Evolutionary conservation across 495 filamentous ascomycete species (phyloP).

Genomic region (Pyrenula massariospora): DNA sequence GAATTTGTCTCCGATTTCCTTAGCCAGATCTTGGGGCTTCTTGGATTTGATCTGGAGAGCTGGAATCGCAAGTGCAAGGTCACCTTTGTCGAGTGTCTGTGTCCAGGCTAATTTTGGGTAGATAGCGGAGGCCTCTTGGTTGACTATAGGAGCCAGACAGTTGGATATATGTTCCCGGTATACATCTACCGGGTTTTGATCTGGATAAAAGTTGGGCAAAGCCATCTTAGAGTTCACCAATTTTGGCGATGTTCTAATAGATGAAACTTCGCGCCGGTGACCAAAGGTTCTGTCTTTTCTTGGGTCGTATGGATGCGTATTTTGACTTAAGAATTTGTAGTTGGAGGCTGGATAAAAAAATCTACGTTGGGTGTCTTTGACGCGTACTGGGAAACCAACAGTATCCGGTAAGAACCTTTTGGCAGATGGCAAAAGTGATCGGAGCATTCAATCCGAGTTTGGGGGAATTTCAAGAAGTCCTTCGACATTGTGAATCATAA

Average conservation of each 20-base stretch:
- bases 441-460: background rate
- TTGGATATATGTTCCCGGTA: slow-evolving; percentile 76
- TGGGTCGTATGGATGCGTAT: slow-evolving; percentile 3
- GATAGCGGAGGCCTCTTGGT: slow-evolving; percentile 63
- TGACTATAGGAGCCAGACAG: slow-evolving; percentile 58
- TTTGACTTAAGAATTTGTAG: no score
- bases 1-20: slow-evolving; percentile 66
- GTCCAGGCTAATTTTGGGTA: slow-evolving; percentile 75
- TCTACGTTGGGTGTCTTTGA: no score
- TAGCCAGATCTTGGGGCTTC: slow-evolving; percentile 61
- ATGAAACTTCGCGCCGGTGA: slow-evolving; percentile 14
- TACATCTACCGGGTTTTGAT: slow-evolving; percentile 74
- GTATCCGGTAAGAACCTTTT: no score
- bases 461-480: background rate
- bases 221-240: slow-evolving; percentile 25
- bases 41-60: slow-evolving; percentile 70
- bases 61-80: slow-evolving; percentile 69
- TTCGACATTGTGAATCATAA: background rate
- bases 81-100: slow-evolving; percentile 74
- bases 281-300: slow-evolving; percentile 16
- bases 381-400: no score
- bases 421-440: slow-evolving; percentile 2
- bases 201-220: slow-evolving; percentile 42
- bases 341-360: no score
- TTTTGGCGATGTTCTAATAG: slow-evolving; percentile 28